Percentiles rank a stretch among this genome's conserved stretches.
These are phyloP conservation scores for Ceratobasidium sp. DNA, from an alignment of 1,284 basidiomycete genomes.

Conservation along the genomic window DNA sequence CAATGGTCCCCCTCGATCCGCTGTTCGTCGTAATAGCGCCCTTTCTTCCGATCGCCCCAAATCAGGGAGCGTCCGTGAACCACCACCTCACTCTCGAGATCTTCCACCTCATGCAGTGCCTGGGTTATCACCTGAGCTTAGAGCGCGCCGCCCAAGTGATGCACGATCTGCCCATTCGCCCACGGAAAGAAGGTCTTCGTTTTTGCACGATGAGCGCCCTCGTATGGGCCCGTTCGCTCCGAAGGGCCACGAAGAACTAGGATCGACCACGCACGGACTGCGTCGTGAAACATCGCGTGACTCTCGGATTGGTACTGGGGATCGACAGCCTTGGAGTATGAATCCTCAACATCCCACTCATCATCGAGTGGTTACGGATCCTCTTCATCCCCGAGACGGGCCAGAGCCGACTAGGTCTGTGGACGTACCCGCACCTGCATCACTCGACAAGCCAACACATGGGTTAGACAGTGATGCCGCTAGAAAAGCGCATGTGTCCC, in stretches of 20 bases:
- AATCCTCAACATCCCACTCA: constrained; percentile 10
- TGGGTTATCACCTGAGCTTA: background rate
- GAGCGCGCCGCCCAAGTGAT: constrained; percentile 31
- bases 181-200: constrained; percentile 27
- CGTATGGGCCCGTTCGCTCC: background rate
- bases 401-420: background rate
- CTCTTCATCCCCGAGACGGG: background rate
- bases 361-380: constrained; percentile 10
- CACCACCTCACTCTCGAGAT: constrained; percentile 62
- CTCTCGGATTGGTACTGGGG: constrained; percentile 23
- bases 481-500: constrained; percentile 42
- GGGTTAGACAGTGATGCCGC: background rate
- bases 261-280: constrained; percentile 4
- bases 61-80: constrained; percentile 48
- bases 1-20: constrained; percentile 53
- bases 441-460: background rate
- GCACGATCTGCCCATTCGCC: constrained; percentile 21
- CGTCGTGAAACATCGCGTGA: constrained; percentile 36
- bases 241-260: background rate
- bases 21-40: constrained; percentile 24
- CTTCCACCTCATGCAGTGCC: constrained; percentile 58
- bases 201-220: constrained; percentile 32
- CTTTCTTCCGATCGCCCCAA: constrained; percentile 24
- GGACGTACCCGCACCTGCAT: background rate
- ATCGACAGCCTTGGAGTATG: constrained; percentile 23